Percentiles rank a stretch among this genome's conserved stretches.
phyloP scores from a whole-genome alignment of 768 basidiomycete species.

The Pisolithus albus region DNA sequence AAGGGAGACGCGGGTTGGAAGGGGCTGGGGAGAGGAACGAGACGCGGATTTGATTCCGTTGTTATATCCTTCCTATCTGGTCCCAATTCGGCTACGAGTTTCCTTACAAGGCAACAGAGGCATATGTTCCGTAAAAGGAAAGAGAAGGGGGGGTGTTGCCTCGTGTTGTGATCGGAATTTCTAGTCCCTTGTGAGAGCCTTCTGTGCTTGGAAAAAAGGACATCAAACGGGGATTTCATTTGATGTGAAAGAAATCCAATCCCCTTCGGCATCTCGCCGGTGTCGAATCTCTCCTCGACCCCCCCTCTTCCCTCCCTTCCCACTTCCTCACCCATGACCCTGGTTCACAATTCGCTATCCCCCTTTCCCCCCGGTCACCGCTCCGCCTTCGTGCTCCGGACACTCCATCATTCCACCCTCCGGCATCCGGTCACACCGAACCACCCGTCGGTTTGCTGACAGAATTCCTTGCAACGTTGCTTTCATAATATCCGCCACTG shows the following conservation, averaged over 20 bases:
- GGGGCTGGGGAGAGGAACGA: not conserved
- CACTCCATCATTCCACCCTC: not conserved
- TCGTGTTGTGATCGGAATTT: conserved; percentile 28
- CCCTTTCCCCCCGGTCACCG: not conserved
- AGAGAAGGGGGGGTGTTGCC: conserved; percentile 20
- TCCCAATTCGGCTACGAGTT: not conserved
- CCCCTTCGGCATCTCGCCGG: conserved; percentile 10
- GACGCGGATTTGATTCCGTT: conserved; percentile 20
- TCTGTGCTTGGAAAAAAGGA: conserved; percentile 5
- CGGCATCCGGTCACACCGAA: no score
- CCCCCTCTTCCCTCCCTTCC: conserved; percentile 1
- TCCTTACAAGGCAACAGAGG: conserved; percentile 7
- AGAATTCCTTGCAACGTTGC: conserved; percentile 23
- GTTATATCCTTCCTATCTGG: conserved; percentile 24
- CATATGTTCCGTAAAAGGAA: conserved; percentile 10
- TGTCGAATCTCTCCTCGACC: conserved; percentile 1
- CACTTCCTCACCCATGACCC: conserved; percentile 7
- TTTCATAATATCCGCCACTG: conserved; percentile 23
- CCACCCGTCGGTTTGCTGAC: not conserved
- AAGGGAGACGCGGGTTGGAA: conserved; percentile 18
- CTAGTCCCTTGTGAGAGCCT: conserved; percentile 23
- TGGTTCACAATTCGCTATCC: no score
- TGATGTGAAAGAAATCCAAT: conserved; percentile 19
- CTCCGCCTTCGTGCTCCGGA: not conserved
- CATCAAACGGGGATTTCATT: conserved; percentile 16